Conservation (phyloP, 2,329 filamentous ascomycete genomes). For the Fusarium drepaniforme region DNA sequence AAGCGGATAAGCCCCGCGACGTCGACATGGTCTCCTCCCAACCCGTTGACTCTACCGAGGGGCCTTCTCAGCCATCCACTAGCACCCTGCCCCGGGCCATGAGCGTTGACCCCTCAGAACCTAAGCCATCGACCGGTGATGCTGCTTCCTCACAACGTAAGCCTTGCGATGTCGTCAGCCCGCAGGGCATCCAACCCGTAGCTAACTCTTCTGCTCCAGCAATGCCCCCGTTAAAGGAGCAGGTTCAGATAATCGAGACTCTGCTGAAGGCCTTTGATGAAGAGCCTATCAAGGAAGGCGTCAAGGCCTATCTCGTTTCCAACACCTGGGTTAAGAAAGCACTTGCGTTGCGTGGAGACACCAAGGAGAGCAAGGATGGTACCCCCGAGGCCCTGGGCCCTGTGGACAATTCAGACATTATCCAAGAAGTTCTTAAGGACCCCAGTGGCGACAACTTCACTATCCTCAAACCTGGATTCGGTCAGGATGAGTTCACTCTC, state of each 20-base stretch:
- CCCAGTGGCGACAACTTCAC: constrained; percentile 70
- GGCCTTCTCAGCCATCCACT: constrained; percentile 25
- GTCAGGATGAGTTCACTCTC: constrained; percentile 79
- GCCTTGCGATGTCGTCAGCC: constrained; percentile 16
- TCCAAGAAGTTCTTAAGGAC: constrained; percentile 70
- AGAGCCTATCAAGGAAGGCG: constrained; percentile 73
- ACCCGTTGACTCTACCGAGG: constrained; percentile 28
- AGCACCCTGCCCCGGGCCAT: constrained; percentile 52
- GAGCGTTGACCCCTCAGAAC: constrained; percentile 55
- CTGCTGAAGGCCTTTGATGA: constrained; percentile 67
- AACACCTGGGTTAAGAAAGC: constrained; percentile 83
- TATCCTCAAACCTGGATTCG: constrained; percentile 77
- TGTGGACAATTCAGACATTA: constrained; percentile 88
- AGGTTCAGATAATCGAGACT: constrained; percentile 79
- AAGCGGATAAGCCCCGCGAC: constrained; percentile 56
- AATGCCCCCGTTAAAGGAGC: constrained; percentile 61
- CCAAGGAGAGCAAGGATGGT: constrained; percentile 69
- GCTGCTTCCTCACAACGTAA: constrained; percentile 45
- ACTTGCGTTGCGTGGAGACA: constrained; percentile 72
- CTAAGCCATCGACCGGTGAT: constrained; percentile 33
- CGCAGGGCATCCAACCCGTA: background rate
- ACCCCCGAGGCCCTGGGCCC: constrained; percentile 76
- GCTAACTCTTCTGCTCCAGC: constrained; percentile 39
- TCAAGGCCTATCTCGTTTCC: constrained; percentile 83
- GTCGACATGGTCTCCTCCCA: constrained; percentile 58